Base-by-base conservation (phyloP, 2,329 filamentous ascomycete genomes). In the Xylaria hypoxylon region DNA sequence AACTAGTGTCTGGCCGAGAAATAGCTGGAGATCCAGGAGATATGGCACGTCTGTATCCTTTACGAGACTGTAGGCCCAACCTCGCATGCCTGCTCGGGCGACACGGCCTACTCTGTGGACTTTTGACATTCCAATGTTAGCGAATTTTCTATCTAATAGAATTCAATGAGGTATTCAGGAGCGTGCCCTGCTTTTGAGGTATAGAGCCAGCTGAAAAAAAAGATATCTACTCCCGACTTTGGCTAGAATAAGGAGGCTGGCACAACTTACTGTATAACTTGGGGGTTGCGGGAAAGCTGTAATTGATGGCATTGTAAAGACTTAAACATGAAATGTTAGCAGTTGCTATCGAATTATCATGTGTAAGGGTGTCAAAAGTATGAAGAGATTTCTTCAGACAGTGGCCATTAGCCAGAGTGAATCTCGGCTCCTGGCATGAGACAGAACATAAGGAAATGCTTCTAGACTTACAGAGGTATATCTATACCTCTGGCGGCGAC, bases 401-500 rank as follows among this genome's bases (percentile, higher is more conserved):
- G 33, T 19, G 33, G 33, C 17, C 5, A 24, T 40, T 40, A 31
- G 42, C 24, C 26, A 17, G 40, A 42, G n/a, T n/a, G 31, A 15
- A 35, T 55, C 5, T 56, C 13, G 26, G 38, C 35, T 38, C 13
- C 19, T 51, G 5, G 5, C 22, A 8, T 3, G 22, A 10, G 22
- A 26, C 26, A n/a, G 24, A 19, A 35, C 1, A 31, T 13, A 19
- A 6, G 17, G 44, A 31, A 47, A 10, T 8, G 22, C 1, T 24
- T 15, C 48, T 24, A 10, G 10, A 65, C 64, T 62, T 65, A 68
- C 58, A 71, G 60, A 0, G 96, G 96, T 72, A 99, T 97, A 88
- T 99, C 96, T 68, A 99, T 96, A 88, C 96, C 95, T 84, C 96
- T 88, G 24, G 96, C 96, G 15, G 96, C 96, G 60, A 99, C 94